A percentile compares a stretch with the other conserved stretches of the same genome.
phyloP scores from a whole-genome alignment of 305 asterid genomes.

The Fraxinus greggii region DNA sequence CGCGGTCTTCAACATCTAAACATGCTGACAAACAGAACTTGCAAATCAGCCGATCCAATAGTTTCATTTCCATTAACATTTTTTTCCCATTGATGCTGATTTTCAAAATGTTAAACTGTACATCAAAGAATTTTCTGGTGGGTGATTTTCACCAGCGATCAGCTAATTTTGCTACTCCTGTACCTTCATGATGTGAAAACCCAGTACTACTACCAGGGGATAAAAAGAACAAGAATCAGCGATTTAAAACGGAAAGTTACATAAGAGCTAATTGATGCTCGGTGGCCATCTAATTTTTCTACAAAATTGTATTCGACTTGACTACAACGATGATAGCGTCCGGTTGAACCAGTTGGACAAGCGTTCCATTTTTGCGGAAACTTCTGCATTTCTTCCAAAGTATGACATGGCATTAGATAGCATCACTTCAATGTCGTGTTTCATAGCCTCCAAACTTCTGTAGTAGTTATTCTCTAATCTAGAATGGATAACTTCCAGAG shows the following conservation, averaged over 20 bases:
- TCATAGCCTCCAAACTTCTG: conserved; percentile 75
- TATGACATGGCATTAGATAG: conserved; percentile 60
- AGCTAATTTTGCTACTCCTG: conserved; percentile 22
- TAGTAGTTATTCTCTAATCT: conserved; percentile 85
- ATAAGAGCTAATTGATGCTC: neutral
- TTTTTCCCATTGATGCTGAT: conserved; percentile 9
- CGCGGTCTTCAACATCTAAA: neutral
- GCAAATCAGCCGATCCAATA: neutral
- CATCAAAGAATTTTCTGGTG: conserved; percentile 33
- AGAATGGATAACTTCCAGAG: conserved; percentile 64
- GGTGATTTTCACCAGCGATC: conserved; percentile 35
- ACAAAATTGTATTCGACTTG: conserved; percentile 56
- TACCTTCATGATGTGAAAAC: conserved; percentile 25
- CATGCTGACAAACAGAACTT: neutral
- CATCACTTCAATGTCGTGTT: conserved; percentile 80
- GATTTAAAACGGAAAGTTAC: neutral
- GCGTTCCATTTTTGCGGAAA: conserved; percentile 52
- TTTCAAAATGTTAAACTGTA: conserved; percentile 21
- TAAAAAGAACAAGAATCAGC: neutral
- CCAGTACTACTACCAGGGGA: neutral
- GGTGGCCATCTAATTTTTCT: conserved; percentile 38
- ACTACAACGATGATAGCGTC: conserved; percentile 54
- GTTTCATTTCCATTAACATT: neutral
- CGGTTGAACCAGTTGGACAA: conserved; percentile 74
- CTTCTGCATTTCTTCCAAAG: conserved; percentile 59